Evolutionary conservation across 495 filamentous ascomycete genomes (phyloP).

Genomic region (Tuber microsphaerosporum): DNA sequence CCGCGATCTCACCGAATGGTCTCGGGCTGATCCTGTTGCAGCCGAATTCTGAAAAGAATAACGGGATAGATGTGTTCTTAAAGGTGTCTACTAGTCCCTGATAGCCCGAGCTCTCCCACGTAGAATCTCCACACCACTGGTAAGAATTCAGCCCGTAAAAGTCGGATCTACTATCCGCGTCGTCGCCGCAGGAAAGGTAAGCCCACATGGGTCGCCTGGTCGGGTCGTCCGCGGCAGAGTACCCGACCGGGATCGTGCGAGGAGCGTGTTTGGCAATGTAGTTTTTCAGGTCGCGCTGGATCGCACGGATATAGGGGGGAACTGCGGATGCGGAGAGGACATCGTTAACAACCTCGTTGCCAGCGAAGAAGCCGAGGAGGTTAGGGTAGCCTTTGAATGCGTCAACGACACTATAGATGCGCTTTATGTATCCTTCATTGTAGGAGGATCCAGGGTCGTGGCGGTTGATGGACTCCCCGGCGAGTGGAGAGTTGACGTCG

Average conservation of each 20-base stretch:
- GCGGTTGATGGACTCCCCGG: conserved; percentile 66
- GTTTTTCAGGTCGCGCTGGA: conserved; percentile 77
- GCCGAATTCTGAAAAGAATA: conserved; percentile 95
- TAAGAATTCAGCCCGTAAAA: conserved; percentile 94
- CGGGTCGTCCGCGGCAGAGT: conserved; percentile 91
- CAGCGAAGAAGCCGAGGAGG: conserved; percentile 81
- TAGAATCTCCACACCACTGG: conserved; percentile 81
- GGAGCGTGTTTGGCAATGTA: conserved; percentile 68
- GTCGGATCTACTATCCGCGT: conserved; percentile 63
- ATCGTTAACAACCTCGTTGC: conserved; percentile 88
- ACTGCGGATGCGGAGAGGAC: conserved; percentile 49
- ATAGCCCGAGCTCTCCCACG: conserved; percentile 63
- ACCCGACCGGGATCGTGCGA: conserved; percentile 73
- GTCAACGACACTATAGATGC: conserved; percentile 85
- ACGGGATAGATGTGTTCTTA: conserved; percentile 63
- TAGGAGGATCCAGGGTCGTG: conserved; percentile 63
- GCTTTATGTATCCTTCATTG: conserved; percentile 64
- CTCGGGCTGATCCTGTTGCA: conserved; percentile 77
- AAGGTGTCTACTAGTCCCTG: conserved; percentile 65
- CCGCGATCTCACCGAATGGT: conserved; percentile 70
- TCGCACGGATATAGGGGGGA: conserved; percentile 62
- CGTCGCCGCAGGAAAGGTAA: conserved; percentile 75
- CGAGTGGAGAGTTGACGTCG: conserved; percentile 88
- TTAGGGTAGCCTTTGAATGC: conserved; percentile 92
- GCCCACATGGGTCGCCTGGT: conserved; percentile 71